Evolutionary conservation across 1,284 basidiomycete genomes (phyloP).

Genomic region (Ceratorhiza oryzae-sativae): DNA sequence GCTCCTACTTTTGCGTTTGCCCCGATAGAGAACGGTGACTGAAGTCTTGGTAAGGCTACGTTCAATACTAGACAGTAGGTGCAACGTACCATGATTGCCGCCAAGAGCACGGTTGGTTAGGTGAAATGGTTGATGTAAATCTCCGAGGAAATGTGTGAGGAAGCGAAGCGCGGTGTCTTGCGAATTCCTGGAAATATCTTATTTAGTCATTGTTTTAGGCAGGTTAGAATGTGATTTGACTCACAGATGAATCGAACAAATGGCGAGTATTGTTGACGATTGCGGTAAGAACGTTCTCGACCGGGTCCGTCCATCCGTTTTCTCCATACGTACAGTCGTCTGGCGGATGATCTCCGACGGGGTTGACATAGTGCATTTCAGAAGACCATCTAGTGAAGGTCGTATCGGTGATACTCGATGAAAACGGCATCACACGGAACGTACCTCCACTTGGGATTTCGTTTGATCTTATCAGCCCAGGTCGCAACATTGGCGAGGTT

Average conservation of each 20-base stretch:
- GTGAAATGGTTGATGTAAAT: slow-evolving; percentile 49
- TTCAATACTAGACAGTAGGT: no score
- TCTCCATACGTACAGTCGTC: slow-evolving; percentile 77
- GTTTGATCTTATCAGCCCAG: slow-evolving; percentile 81
- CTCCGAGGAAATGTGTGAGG: slow-evolving; percentile 88
- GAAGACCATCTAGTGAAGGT: background rate
- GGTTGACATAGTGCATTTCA: slow-evolving; percentile 74
- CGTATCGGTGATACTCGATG: background rate
- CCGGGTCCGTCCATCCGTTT: slow-evolving; percentile 68
- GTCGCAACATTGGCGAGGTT: slow-evolving; percentile 80
- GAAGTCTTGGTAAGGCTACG: no score
- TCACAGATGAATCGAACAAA: background rate
- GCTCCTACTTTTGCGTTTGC: no score
- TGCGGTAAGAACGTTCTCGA: slow-evolving; percentile 75
- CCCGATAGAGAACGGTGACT: no score
- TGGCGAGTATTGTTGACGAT: slow-evolving; percentile 65
- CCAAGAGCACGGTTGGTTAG: slow-evolving; percentile 57
- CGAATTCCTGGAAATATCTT: slow-evolving; percentile 42
- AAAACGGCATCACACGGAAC: slow-evolving; percentile 19
- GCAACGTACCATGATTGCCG: slow-evolving; percentile 66
- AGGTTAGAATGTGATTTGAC: background rate
- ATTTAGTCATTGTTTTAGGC: slow-evolving; percentile 32
- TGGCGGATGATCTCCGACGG: slow-evolving; percentile 76
- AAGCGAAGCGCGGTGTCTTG: slow-evolving; percentile 78
- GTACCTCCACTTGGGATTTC: slow-evolving; percentile 55